Percentiles rank a stretch among this genome's conserved stretches.
These are phyloP conservation scores for Prillingera fragicola DNA, from an alignment of 1,284 basidiomycete species.

Conservation along the genomic window DNA sequence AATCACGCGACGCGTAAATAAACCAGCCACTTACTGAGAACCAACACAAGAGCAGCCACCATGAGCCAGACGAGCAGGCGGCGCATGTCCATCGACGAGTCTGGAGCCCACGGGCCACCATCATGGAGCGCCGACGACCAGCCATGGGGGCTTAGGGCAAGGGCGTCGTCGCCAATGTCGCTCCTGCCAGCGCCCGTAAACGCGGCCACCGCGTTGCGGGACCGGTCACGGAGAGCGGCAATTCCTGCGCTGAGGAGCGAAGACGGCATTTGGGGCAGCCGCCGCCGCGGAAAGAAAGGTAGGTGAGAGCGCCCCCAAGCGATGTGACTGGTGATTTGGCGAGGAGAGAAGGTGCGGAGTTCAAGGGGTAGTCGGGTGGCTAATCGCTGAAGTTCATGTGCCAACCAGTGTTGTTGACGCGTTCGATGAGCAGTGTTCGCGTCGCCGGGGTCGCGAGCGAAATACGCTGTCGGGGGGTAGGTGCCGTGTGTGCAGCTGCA, in stretches of 20 bases:
- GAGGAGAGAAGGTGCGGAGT: neutral
- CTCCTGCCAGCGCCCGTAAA: slow-evolving; percentile 11
- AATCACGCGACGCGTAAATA: neutral
- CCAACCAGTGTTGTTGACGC: no score
- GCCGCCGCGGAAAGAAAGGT: slow-evolving; percentile 5
- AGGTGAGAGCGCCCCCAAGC: neutral
- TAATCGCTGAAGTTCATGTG: no score
- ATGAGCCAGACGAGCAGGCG: slow-evolving; percentile 34
- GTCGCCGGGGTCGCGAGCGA: no score
- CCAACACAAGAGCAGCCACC: slow-evolving; percentile 27
- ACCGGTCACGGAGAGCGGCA: slow-evolving; percentile 17
- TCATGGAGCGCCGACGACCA: neutral
- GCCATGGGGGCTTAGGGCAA: slow-evolving; percentile 2
- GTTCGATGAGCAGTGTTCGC: no score
- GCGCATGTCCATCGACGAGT: slow-evolving; percentile 21
- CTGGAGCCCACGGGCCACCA: slow-evolving; percentile 2
- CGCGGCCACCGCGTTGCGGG: slow-evolving; percentile 15
- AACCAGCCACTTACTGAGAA: slow-evolving; percentile 27
- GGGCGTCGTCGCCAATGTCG: slow-evolving; percentile 5
- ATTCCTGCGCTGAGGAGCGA: slow-evolving; percentile 17
- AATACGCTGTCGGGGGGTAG: no score
- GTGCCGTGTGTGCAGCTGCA: no score
- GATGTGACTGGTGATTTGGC: neutral
- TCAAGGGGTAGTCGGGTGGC: neutral
- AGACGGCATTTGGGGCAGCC: slow-evolving; percentile 17